Evolutionary conservation across 176 grass and related monocot species (phyloP).

Genomic region (Leersia perrieri): DNA sequence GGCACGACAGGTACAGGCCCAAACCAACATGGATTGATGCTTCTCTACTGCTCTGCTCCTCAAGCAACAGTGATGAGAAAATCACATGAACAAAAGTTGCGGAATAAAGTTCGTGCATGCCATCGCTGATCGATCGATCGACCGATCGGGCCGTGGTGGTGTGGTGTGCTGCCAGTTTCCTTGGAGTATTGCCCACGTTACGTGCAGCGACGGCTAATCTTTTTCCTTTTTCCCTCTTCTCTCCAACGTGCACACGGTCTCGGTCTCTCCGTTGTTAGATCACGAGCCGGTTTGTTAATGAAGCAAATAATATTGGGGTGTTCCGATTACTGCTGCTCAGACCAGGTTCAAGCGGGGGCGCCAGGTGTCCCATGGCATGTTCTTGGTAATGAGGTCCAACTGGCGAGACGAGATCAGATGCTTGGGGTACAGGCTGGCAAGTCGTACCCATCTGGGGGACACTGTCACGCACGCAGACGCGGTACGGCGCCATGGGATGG

Average conservation of each 20-base stretch:
- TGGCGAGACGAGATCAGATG: background rate
- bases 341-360: background rate
- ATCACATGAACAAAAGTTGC: conserved; percentile 21
- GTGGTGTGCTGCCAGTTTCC: background rate
- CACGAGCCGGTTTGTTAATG: background rate
- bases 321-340: background rate
- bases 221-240: background rate
- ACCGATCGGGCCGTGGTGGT: background rate
- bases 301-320: background rate
- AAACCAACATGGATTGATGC: conserved; percentile 34
- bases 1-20: background rate
- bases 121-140: background rate
- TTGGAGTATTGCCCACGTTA: conserved; percentile 41
- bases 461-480: background rate
- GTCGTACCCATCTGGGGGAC: background rate
- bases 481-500: background rate
- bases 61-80: conserved; percentile 17
- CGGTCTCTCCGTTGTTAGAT: background rate
- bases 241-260: background rate
- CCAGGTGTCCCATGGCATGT: conserved; percentile 27
- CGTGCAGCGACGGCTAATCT: background rate
- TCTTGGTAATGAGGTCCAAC: conserved; percentile 14
- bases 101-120: background rate
- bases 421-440: conserved; percentile 33
- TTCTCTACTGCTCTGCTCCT: background rate